These are phyloP conservation scores for Cucurbita moschata DNA, from an alignment of 306 rosid species.

Conservation along the genomic window DNA sequence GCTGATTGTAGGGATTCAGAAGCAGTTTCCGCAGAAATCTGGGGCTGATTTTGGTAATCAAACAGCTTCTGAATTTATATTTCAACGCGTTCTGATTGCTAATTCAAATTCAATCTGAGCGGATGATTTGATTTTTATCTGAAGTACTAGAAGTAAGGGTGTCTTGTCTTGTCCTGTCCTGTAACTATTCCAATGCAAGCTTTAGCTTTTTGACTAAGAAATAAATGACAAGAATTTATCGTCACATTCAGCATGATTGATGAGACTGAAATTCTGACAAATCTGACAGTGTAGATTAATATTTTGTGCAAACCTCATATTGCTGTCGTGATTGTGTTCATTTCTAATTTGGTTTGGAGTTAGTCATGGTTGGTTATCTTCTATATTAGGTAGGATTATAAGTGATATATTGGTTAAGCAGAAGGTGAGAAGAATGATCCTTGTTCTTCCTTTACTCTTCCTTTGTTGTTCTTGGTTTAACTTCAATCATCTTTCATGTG, in stretches of 20 bases:
- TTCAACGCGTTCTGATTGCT: background rate
- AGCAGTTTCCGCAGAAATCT: background rate
- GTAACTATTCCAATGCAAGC: background rate
- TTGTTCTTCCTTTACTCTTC: background rate
- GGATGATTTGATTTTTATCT: background rate
- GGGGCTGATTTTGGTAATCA: background rate
- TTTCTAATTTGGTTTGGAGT: background rate
- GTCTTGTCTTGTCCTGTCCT: background rate
- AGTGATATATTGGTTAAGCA: background rate
- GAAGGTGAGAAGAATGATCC: background rate
- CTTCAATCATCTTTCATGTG: background rate
- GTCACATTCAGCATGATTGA: background rate
- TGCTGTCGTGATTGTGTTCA: background rate
- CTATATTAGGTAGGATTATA: background rate
- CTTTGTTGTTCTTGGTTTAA: background rate
- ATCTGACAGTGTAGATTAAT: background rate
- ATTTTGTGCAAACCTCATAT: background rate
- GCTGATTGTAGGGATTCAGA: background rate
- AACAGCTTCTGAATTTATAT: background rate
- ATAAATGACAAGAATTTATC: background rate
- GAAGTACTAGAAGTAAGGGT: too few species aligned
- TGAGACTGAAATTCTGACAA: background rate
- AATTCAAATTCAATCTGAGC: background rate
- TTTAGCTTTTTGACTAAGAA: background rate
- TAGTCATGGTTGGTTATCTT: background rate